A percentile compares a stretch with the other conserved stretches of the same genome.
phyloP scores from a whole-genome alignment of 2,329 filamentous ascomycete genomes.

The Beauveria asiatica region DNA sequence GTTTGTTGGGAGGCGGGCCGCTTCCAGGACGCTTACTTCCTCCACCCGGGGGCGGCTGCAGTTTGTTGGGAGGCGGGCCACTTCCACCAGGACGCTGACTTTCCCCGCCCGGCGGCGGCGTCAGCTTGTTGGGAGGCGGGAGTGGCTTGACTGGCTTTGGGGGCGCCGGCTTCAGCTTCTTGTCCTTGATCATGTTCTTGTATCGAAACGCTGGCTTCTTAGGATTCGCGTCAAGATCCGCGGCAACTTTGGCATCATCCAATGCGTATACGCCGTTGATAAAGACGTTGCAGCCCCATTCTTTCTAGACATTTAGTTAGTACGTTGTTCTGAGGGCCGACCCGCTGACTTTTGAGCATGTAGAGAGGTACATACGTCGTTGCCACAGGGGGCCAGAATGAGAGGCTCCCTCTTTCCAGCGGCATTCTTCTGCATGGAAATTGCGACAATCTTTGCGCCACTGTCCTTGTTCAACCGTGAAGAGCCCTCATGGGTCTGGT shows the following conservation, averaged over 20 bases:
- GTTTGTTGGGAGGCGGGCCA: background rate
- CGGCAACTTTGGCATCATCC: background rate
- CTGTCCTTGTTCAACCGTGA: background rate
- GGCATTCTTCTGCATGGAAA: background rate
- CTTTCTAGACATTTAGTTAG: background rate
- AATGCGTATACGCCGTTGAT: background rate
- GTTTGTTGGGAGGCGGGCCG: background rate
- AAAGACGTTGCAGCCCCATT: background rate
- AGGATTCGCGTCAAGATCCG: background rate
- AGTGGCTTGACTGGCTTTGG: background rate
- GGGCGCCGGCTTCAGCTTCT: background rate
- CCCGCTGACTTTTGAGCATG: background rate
- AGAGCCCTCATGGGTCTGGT: background rate
- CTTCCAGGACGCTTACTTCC: background rate
- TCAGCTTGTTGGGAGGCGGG: background rate
- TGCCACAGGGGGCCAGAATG: background rate
- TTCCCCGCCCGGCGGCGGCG: background rate
- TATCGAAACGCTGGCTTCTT: background rate
- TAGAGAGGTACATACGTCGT: background rate
- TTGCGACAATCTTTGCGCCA: background rate
- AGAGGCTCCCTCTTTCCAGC: background rate
- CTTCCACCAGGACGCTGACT: too few relatives aligned
- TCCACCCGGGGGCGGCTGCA: background rate
- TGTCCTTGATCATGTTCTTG: background rate
- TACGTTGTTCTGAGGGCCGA: background rate